Evolutionary conservation across 2,329 filamentous ascomycete species (phyloP).

Genomic region (Microascus cirrosus): DNA sequence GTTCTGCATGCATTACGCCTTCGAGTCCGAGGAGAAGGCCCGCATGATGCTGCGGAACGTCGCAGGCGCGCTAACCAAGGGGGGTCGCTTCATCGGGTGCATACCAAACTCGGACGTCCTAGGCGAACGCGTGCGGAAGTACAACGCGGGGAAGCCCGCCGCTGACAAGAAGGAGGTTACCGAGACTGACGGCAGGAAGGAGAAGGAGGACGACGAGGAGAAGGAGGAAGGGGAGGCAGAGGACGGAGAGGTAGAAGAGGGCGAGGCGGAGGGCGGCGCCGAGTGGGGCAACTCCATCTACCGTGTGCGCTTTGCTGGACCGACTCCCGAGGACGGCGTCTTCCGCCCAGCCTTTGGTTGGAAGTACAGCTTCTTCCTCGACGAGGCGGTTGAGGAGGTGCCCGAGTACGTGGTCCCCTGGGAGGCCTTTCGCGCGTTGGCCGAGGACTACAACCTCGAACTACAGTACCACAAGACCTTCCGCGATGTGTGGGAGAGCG

Average conservation of each 20-base stretch:
- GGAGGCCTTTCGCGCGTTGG: conserved; percentile 91
- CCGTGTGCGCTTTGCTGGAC: conserved; percentile 73
- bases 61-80: conserved; percentile 80
- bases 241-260: conserved; percentile 45
- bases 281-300: conserved; percentile 95
- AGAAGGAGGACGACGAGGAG: conserved; percentile 33
- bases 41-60: conserved; percentile 91
- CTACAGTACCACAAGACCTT: conserved; percentile 90
- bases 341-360: conserved; percentile 94
- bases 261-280: conserved; percentile 51
- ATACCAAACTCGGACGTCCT: conserved; percentile 97
- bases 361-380: conserved; percentile 95
- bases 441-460: conserved; percentile 94
- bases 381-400: conserved; percentile 91
- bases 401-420: conserved; percentile 97
- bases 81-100: conserved; percentile 85
- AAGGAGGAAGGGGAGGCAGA: conserved; percentile 22
- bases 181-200: conserved; percentile 19
- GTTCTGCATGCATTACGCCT: conserved; percentile 99
- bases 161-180: conserved; percentile 28
- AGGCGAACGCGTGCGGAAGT: conserved; percentile 63
- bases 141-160: conserved; percentile 44
- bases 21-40: conserved; percentile 83
- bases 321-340: conserved; percentile 73
- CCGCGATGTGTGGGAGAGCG: conserved; percentile 79